Conservation (phyloP, 129 eudicot species). For the Arctium lappa region DNA sequence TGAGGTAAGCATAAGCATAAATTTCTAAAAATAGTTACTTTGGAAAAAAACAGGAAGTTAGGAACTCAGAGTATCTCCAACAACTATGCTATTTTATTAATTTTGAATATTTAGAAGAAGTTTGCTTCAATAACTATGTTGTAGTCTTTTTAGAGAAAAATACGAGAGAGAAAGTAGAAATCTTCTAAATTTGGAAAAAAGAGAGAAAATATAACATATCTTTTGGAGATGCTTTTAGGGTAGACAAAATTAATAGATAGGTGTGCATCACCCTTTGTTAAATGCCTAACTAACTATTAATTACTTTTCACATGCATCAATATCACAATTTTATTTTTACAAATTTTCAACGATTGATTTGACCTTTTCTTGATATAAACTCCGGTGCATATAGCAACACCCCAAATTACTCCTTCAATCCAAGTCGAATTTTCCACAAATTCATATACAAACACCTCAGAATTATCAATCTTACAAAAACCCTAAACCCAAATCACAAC, state of each 20-base stretch:
- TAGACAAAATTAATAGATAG: not conserved
- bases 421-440: slow-evolving; percentile 4
- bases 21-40: not conserved
- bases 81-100: too few species aligned
- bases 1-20: not conserved
- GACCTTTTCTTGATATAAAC: too few species aligned
- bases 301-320: too few species aligned
- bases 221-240: too few species aligned
- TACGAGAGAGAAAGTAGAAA: too few species aligned
- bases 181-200: too few species aligned
- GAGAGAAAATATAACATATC: too few species aligned
- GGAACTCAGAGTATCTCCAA: too few species aligned
- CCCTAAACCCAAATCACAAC: not conserved
- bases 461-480: not conserved
- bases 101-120: too few species aligned
- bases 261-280: not conserved
- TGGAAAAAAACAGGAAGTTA: not conserved
- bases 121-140: too few species aligned
- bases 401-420: not conserved
- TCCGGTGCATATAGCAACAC: not conserved
- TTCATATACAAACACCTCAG: not conserved
- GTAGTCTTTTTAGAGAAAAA: not conserved
- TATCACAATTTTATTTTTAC: too few species aligned
- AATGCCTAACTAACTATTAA: not conserved
- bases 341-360: not conserved